These are phyloP conservation scores for Aspergillus affinis DNA, from an alignment of 495 filamentous ascomycete species.

Conservation along the genomic window DNA sequence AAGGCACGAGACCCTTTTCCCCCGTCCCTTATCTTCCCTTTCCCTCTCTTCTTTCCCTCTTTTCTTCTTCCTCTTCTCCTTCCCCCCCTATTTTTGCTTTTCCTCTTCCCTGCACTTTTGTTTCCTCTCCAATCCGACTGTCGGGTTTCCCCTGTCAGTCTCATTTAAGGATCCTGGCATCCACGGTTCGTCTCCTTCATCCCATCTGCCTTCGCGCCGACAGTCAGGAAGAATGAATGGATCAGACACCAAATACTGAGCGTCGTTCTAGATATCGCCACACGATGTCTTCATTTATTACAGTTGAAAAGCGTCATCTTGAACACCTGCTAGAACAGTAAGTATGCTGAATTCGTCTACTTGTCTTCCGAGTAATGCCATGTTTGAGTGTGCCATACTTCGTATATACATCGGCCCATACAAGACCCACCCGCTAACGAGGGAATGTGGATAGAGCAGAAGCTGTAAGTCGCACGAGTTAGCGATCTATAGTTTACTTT, in stretches of 20 bases:
- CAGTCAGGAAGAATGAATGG: not conserved
- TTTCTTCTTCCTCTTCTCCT: not conserved
- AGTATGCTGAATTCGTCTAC: not conserved
- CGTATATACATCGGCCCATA: not conserved
- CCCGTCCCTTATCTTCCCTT: slow-evolving; percentile 1
- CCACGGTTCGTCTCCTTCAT: not conserved
- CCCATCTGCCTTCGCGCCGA: not conserved
- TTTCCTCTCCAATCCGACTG: not conserved
- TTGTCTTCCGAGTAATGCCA: not conserved
- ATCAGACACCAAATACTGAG: not conserved
- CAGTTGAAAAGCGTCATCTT: slow-evolving; percentile 52
- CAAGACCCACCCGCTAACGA: not conserved
- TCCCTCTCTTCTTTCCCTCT: not conserved
- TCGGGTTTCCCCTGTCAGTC: not conserved
- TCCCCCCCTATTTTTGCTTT: not conserved
- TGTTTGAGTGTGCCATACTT: not conserved
- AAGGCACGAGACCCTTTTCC: slow-evolving; percentile 7
- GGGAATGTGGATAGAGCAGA: not conserved
- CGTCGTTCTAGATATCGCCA: not conserved
- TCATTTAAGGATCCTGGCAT: not conserved
- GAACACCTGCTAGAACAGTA: slow-evolving; percentile 52
- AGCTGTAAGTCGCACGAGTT: not conserved
- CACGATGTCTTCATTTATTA: slow-evolving; percentile 42
- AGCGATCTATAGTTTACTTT: not conserved
- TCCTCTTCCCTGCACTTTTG: not conserved